Base-by-base conservation (phyloP, 1,284 basidiomycete genomes). In the Abortiporus biennis region DNA sequence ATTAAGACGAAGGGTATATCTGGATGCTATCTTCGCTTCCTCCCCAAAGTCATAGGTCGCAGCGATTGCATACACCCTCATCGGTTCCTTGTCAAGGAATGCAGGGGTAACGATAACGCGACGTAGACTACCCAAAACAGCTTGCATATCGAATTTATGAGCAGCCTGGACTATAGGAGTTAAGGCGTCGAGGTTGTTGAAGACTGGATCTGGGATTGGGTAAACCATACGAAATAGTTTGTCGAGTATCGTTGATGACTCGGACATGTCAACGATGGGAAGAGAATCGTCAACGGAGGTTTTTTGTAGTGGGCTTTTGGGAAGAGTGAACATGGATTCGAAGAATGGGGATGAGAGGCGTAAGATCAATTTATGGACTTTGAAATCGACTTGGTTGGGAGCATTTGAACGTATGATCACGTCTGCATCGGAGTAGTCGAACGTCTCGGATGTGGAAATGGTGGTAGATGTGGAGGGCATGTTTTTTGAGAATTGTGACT, bases 51-150 rank as follows among this genome's bases (percentile, higher is more conserved):
- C 72, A 51, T 71, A 78, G 2, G 77, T 68, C 46, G 71, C 72
- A 3, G 77, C 70, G 6, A 76, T 58, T 2, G 71, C 65, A 47
- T 80, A 83, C n/a, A 82, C 60, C 12, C 72, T 69, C 5, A 82
- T 58, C 0, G 78, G 74, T 33, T 76, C 64, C 27, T 8, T 9
- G 9, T 29, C n/a, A n/a, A 29, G 27, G 27, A 29, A 29, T 9
- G 8, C n/a, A 8, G 9, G 27, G 8, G n/a, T 9, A 9, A n/a
- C 9, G n/a, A 8, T 8, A 8, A 9, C n/a, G 27, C n/a, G n/a
- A n/a, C n/a, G n/a, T n/a, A 29, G 27, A 9, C n/a, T 29, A 9
- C 27, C 9, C 27, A 29, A 9, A 9, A 29, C 27, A 29, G n/a
- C 8, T 8, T 29, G 9, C 27, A 29, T 29, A 8, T 29, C 27